phyloP scores from a whole-genome alignment of 2,329 filamentous ascomycete genomes.

The Dryadomyces quercivorus region DNA sequence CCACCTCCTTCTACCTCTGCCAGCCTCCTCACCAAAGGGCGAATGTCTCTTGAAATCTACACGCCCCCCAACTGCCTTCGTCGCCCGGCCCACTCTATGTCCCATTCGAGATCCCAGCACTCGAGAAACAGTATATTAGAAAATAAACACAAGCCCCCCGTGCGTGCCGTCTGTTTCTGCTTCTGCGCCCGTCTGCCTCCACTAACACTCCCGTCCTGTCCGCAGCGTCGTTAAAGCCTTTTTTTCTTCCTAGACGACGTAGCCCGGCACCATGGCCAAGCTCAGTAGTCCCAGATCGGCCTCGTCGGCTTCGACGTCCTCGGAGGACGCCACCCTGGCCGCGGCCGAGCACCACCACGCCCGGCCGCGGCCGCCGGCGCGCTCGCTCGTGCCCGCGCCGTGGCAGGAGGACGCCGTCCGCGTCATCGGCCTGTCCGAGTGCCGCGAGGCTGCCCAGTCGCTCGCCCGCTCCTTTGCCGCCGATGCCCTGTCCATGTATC shows the following conservation, averaged over 20 bases:
- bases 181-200: neutral
- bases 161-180: too few relatives aligned
- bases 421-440: constrained; percentile 51
- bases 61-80: constrained; percentile 43
- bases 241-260: too few relatives aligned
- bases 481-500: constrained; percentile 64
- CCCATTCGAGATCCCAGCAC: constrained; percentile 41
- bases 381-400: constrained; percentile 37
- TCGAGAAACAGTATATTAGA: constrained; percentile 42
- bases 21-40: constrained; percentile 9
- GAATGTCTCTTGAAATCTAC: constrained; percentile 47
- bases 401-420: constrained; percentile 48
- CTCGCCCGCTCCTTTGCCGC: constrained; percentile 67
- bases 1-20: neutral
- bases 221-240: neutral
- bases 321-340: neutral
- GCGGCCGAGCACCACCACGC: neutral
- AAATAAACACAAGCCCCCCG: constrained; percentile 22
- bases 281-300: neutral
- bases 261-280: neutral
- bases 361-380: neutral
- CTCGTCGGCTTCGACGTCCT: neutral
- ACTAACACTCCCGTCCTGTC: neutral
- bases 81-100: constrained; percentile 45
- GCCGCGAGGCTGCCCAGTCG: constrained; percentile 56